These are phyloP conservation scores for Saturnispora silvae DNA, from an alignment of 805 yeast species.

Conservation along the genomic window DNA sequence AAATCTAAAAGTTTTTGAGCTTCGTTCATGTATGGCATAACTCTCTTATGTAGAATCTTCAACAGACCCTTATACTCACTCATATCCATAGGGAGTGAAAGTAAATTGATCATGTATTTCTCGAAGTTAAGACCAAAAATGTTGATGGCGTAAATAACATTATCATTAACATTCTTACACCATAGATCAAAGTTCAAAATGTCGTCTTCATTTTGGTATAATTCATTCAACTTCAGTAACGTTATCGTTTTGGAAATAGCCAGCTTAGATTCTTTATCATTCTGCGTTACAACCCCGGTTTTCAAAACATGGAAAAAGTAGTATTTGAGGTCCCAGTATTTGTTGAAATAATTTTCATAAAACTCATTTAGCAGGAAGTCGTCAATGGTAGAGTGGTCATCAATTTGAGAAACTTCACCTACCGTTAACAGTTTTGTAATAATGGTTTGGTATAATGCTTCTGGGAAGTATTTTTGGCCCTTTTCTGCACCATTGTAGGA, in stretches of 20 bases:
- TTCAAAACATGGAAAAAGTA: constrained; percentile 49
- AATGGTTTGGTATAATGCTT: constrained; percentile 35
- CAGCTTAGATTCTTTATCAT: constrained; percentile 10
- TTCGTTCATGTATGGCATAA: constrained; percentile 69
- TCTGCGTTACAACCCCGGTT: constrained; percentile 13
- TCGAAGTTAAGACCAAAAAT: constrained; percentile 59
- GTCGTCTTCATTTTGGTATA: constrained; percentile 25
- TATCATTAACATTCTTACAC: constrained; percentile 36
- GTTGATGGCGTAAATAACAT: constrained; percentile 23
- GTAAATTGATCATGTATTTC: constrained; percentile 48
- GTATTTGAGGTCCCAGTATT: constrained; percentile 69
- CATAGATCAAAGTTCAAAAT: constrained; percentile 18
- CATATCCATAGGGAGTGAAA: constrained; percentile 29
- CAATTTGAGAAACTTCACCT: constrained; percentile 28
- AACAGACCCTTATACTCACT: constrained; percentile 62
- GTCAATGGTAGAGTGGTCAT: constrained; percentile 38
- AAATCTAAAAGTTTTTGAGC: constrained; percentile 90
- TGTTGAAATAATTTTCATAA: constrained; percentile 39
- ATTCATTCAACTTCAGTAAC: constrained; percentile 23
- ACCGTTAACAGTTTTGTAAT: constrained; percentile 24
- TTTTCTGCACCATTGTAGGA: constrained; percentile 37
- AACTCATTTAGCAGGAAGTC: constrained; percentile 37
- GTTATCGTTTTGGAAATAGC: constrained; percentile 33
- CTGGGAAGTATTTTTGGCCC: constrained; percentile 56
- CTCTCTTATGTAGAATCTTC: constrained; percentile 65